Base-by-base conservation (phyloP, 2,329 filamentous ascomycete species). In the Epicoccum nigrum region DNA sequence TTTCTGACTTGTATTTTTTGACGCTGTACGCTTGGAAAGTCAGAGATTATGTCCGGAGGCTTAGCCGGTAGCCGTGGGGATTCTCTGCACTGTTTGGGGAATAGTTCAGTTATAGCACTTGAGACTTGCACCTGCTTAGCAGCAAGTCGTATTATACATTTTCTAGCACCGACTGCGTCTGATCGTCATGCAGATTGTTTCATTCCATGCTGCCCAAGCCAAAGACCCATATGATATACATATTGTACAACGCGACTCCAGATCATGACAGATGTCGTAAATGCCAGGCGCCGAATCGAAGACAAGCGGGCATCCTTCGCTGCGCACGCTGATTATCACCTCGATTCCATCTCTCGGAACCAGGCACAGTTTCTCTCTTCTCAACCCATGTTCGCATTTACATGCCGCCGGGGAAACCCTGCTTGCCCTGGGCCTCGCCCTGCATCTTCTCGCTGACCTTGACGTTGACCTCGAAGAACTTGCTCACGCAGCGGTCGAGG, bases 391-490 rank as follows among this genome's bases (percentile, higher is more conserved):
- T n/a, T 21, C 11, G 23, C 23, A 6, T n/a, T 57, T 63, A 68
- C 63, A 63, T 64, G 4, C 56, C 65, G 4, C 56, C 59, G 8
- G 58, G 55, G 12, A 56, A 54, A 1, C 58, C 63, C 34, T 53
- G 56, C 54, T 86, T 84, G 68, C 84, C 83, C 57, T 84, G 82
- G 40, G 89, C 90, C 77, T 96, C 89, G 60, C 87, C 86, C 79
- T 97, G 92, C 86, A 97, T 92, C 79, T 95, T 90, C 79, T 97
- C 92, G 69, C 89, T 93, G 54, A 97, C 90, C 82, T 97, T 97
- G 81, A 96, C 86, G 76, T 96, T 96, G 70, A 96, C 92, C 67
- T 97, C 93, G 79, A 99, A 97, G 82, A 97, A 99, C 81, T 99
- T 99, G 72, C 89, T 84, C 51, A 95, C 90, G 79, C 95, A 99